Base-by-base conservation (phyloP, 2,329 filamentous ascomycete genomes). In the Arthrobotrys musiformis region DNA sequence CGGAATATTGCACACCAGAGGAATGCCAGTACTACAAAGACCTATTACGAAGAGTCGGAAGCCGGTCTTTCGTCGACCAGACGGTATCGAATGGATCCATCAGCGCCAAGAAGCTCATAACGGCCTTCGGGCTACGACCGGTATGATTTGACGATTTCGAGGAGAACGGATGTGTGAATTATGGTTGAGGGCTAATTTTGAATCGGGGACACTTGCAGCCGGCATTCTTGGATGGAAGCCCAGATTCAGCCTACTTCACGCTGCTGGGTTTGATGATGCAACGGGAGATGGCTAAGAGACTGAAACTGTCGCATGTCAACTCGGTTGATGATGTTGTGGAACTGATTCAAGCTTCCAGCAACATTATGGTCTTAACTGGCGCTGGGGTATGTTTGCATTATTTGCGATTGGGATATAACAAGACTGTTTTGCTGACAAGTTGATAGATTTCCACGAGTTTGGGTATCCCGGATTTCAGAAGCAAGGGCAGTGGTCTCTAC, bases 401-500 rank as follows among this genome's bases (percentile, higher is more conserved):
- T 35, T 35, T 6, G 13, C 19, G 37, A 50, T 52, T 19, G 22
- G 66, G 19, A 30, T 44, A 30, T 60, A 56, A 73, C 80, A 44
- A 40, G 13, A 15, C 17, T 33, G 28, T 4, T n/a, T n/a, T 15
- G 46, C 70, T 76, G 19, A 76, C 28, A 5, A 30, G 48, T n/a
- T 30, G 17, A 13, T 78, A 86, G 84, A 98, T 99, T 80, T 97
- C 94, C 26, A 99, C 95, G 0, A 97, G 93, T 62, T 89, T 99
- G 19, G 95, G 95, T 78, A 98, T 99, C 75, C 95, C 95, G 3
- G 95, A 99, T 83, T 99, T 99, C 82, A 91, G 95, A 79, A 97
- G 94, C 63, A 95, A 95, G 83, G 92, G 93, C 81, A 97, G 91
- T 0, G 94, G 94, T 60, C 90, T 98, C 69, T 98, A 98, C 84